Conservation (phyloP, 2,329 filamentous ascomycete species). For the Aphanoascus verrucosus region DNA sequence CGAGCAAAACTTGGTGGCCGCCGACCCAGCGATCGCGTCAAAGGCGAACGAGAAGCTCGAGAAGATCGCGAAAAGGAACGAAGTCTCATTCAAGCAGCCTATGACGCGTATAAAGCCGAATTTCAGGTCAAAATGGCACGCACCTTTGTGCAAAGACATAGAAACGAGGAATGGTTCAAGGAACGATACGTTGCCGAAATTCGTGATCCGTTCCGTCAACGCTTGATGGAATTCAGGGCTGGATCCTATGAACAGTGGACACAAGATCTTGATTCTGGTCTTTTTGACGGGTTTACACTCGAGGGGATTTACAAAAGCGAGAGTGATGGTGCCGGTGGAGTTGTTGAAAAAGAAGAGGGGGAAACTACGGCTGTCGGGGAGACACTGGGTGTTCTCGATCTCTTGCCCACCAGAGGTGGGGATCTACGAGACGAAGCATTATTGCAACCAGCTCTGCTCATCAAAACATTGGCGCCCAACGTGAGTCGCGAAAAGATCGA, state of each 20-base stretch:
- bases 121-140: constrained; percentile 67
- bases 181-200: constrained; percentile 85
- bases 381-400: constrained; percentile 80
- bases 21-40: constrained; percentile 44
- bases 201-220: constrained; percentile 60
- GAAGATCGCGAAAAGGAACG: constrained; percentile 54
- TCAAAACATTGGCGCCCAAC: constrained; percentile 95
- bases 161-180: constrained; percentile 94
- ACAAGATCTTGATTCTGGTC: constrained; percentile 68
- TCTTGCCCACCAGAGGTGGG: constrained; percentile 70
- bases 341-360: constrained; percentile 89
- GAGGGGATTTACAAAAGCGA: constrained; percentile 92
- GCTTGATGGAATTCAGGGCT: constrained; percentile 69
- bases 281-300: constrained; percentile 88
- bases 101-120: constrained; percentile 56
- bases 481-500: constrained; percentile 91
- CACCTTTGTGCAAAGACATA: constrained; percentile 81
- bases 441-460: constrained; percentile 81
- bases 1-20: constrained; percentile 49
- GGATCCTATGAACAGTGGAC: constrained; percentile 79
- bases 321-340: constrained; percentile 71
- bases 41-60: constrained; percentile 51
- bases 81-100: constrained; percentile 53
- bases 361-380: constrained; percentile 86
- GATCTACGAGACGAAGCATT: constrained; percentile 84